Conservation (phyloP, 257 asterid species). For the Gentiana macrophylla region DNA sequence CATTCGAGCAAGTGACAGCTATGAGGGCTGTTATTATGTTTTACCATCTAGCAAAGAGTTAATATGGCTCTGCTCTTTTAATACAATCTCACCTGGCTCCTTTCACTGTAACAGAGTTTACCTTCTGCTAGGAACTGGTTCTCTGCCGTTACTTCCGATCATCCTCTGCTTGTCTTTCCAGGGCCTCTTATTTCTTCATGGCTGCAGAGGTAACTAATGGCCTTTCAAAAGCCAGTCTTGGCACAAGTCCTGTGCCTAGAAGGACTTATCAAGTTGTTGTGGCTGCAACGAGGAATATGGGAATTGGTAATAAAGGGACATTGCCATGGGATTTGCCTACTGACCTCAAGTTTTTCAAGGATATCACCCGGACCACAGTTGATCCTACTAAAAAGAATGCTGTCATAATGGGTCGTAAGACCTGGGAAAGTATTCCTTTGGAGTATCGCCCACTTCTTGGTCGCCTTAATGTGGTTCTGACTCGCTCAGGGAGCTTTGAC, state of each 20-base stretch:
- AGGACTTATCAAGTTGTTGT: slow-evolving; percentile 87
- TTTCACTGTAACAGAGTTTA: slow-evolving; percentile 15
- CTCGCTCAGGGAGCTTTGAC: slow-evolving; percentile 53
- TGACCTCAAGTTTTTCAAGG: slow-evolving; percentile 83
- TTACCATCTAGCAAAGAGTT: too few relatives aligned
- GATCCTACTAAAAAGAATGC: slow-evolving; percentile 74
- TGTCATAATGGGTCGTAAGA: slow-evolving; percentile 91
- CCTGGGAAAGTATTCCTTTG: slow-evolving; percentile 94
- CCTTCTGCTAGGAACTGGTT: slow-evolving; percentile 15
- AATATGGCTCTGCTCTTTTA: neutral
- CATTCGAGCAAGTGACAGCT: neutral
- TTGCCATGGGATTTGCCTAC: slow-evolving; percentile 89
- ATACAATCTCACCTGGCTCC: slow-evolving; percentile 8
- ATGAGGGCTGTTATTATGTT: neutral
- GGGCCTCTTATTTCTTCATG: slow-evolving; percentile 38
- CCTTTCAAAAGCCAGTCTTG: slow-evolving; percentile 24
- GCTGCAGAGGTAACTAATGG: slow-evolving; percentile 26
- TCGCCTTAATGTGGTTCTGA: slow-evolving; percentile 83
- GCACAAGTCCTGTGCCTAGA: slow-evolving; percentile 20
- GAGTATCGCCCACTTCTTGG: slow-evolving; percentile 78
- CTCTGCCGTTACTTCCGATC: slow-evolving; percentile 7
- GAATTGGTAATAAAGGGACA: slow-evolving; percentile 84
- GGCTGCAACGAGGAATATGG: slow-evolving; percentile 86
- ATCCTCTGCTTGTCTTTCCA: slow-evolving; percentile 1
- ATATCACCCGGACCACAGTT: slow-evolving; percentile 49